Conservation (phyloP, 2,329 filamentous ascomycete species). For the Decorospora gaudefroyi region DNA sequence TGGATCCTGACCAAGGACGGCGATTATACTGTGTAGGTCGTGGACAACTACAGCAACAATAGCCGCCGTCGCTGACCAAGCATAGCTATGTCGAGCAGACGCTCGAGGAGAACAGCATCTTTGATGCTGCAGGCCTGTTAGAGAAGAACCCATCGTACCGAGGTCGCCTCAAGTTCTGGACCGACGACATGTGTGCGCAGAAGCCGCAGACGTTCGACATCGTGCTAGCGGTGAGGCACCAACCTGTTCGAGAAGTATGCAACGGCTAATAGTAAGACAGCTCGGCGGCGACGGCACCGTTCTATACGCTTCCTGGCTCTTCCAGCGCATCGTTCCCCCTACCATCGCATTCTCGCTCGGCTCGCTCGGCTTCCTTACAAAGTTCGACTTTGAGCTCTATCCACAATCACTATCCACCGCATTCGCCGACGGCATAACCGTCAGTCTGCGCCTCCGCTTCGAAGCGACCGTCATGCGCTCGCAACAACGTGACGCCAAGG, state of each 20-base stretch:
- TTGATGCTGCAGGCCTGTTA: constrained; percentile 72
- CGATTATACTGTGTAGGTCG: constrained; percentile 70
- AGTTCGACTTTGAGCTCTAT: constrained; percentile 87
- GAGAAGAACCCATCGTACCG: constrained; percentile 61
- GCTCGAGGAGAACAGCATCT: constrained; percentile 70
- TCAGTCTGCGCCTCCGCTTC: constrained; percentile 85
- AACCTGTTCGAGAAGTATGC: neutral
- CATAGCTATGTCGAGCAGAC: constrained; percentile 71
- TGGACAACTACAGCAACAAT: constrained; percentile 11
- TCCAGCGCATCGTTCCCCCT: constrained; percentile 91
- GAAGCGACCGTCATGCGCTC: constrained; percentile 93
- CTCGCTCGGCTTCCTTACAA: constrained; percentile 91
- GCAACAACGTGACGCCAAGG: constrained; percentile 53
- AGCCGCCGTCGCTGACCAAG: constrained; percentile 6
- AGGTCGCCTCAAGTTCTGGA: constrained; percentile 78
- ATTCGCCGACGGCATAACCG: constrained; percentile 82
- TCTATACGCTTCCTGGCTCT: constrained; percentile 93
- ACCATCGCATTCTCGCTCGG: constrained; percentile 90
- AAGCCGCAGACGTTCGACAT: constrained; percentile 92
- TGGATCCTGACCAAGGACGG: constrained; percentile 80
- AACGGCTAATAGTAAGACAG: constrained; percentile 30
- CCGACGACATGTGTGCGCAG: constrained; percentile 73
- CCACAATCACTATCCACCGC: constrained; percentile 69
- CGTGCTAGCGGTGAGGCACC: constrained; percentile 67
- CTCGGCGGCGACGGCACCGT: constrained; percentile 96